Evolutionary conservation across 2,329 filamentous ascomycete species (phyloP).

Genomic region (Fusarium nurragi): DNA sequence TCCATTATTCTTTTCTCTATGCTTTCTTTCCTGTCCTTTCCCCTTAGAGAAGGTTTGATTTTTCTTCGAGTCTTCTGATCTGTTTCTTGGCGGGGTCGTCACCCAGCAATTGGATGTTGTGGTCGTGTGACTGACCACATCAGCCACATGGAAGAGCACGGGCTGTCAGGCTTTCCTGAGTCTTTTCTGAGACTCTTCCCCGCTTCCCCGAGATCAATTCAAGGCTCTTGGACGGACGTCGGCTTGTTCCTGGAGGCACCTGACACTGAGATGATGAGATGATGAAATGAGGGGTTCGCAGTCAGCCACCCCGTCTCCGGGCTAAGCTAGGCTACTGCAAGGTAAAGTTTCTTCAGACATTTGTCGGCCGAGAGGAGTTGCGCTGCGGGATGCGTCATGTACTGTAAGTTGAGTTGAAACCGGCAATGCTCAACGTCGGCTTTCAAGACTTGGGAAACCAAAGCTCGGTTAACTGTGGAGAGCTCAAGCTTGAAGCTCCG

Average conservation of each 20-base stretch:
- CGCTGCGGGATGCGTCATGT: constrained; percentile 14
- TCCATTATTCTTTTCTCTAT: constrained; percentile 8
- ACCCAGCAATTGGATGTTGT: constrained; percentile 12
- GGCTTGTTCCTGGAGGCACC: constrained; percentile 39
- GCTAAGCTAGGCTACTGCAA: background rate
- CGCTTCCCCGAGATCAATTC: constrained; percentile 20
- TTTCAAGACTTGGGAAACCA: background rate
- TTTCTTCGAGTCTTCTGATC: constrained; percentile 40
- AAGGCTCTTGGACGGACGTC: constrained; percentile 5
- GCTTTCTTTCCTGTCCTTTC: constrained; percentile 3
- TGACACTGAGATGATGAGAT: constrained; percentile 32
- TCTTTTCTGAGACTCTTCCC: constrained; percentile 21
- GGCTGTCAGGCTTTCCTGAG: constrained; percentile 1
- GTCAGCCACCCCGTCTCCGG: constrained; percentile 27
- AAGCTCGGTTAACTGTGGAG: constrained; percentile 35
- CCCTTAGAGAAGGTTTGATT: constrained; percentile 24
- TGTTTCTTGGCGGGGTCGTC: constrained; percentile 30
- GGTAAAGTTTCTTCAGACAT: background rate
- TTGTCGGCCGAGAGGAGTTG: constrained; percentile 40
- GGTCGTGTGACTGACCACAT: constrained; percentile 43
- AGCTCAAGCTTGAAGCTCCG: constrained; percentile 25
- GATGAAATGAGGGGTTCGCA: constrained; percentile 20
- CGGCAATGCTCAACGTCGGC: constrained; percentile 12
- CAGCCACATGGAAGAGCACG: constrained; percentile 28
- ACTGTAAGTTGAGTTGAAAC: background rate